phyloP scores from a whole-genome alignment of 495 filamentous ascomycete genomes.

The Arthonia radiata region DNA sequence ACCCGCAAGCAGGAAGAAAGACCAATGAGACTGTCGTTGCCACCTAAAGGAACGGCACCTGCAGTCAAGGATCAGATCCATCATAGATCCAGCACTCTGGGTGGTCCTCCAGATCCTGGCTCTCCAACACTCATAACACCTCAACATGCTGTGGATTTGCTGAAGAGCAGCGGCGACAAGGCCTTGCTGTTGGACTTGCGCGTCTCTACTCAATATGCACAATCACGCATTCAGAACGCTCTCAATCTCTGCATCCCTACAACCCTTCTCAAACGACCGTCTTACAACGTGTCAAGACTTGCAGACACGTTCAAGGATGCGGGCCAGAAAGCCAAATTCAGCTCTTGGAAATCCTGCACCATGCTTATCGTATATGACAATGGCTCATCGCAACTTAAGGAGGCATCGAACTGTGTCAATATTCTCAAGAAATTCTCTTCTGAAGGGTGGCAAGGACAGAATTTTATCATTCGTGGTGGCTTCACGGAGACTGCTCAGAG shows the following conservation, averaged over 20 bases:
- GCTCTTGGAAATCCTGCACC: constrained; percentile 43
- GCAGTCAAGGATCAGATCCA: constrained; percentile 5
- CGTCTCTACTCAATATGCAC: constrained; percentile 57
- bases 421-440: constrained; percentile 76
- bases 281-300: constrained; percentile 77
- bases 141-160: constrained; percentile 36
- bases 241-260: constrained; percentile 91
- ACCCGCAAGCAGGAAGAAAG: constrained; percentile 18
- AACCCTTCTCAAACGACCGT: constrained; percentile 70
- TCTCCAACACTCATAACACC: constrained; percentile 30
- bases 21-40: constrained; percentile 24
- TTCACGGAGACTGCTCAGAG: constrained; percentile 22
- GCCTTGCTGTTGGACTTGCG: constrained; percentile 69
- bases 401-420: constrained; percentile 51
- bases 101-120: constrained; percentile 19
- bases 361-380: constrained; percentile 76
- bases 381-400: constrained; percentile 46
- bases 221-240: constrained; percentile 48
- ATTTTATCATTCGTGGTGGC: constrained; percentile 41
- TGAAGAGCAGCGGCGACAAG: constrained; percentile 29
- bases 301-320: constrained; percentile 66
- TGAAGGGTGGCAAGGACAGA: constrained; percentile 56
- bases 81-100: constrained; percentile 32
- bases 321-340: constrained; percentile 46
- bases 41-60: constrained; percentile 10